Conservation (phyloP, 176 grass and related monocot species). For the Oryza glumipatula region DNA sequence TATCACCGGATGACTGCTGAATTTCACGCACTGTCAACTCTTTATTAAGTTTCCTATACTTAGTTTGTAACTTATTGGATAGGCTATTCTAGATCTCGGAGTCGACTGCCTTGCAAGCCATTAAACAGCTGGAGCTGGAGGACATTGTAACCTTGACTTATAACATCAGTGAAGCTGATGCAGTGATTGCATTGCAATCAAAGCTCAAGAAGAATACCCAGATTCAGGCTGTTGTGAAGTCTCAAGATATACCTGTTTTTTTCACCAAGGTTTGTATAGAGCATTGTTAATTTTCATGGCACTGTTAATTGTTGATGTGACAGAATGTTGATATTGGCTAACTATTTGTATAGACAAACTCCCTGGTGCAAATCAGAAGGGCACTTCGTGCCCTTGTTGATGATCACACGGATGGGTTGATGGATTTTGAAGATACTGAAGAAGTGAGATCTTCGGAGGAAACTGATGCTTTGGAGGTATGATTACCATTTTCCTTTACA, state of each 20-base stretch:
- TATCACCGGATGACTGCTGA: neutral
- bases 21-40: neutral
- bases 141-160: conserved; percentile 62
- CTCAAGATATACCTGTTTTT: conserved; percentile 74
- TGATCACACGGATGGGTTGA: conserved; percentile 44
- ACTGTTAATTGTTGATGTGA: neutral
- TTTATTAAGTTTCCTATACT: conserved; percentile 33
- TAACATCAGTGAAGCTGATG: conserved; percentile 78
- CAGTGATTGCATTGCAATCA: conserved; percentile 70
- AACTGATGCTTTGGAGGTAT: conserved; percentile 88
- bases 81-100: conserved; percentile 88
- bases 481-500: neutral
- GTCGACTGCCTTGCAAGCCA: conserved; percentile 67
- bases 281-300: neutral
- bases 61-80: conserved; percentile 68
- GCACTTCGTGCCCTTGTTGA: conserved; percentile 69
- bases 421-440: conserved; percentile 44
- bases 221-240: conserved; percentile 70
- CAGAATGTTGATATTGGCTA: neutral
- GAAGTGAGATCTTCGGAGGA: conserved; percentile 54
- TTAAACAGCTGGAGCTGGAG: conserved; percentile 74
- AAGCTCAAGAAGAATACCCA: conserved; percentile 89
- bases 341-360: conserved; percentile 57
- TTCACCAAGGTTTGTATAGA: conserved; percentile 61
- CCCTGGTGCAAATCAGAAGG: conserved; percentile 69